phyloP scores from a whole-genome alignment of 2,329 filamentous ascomycete genomes.

The Diaporthe destruens region DNA sequence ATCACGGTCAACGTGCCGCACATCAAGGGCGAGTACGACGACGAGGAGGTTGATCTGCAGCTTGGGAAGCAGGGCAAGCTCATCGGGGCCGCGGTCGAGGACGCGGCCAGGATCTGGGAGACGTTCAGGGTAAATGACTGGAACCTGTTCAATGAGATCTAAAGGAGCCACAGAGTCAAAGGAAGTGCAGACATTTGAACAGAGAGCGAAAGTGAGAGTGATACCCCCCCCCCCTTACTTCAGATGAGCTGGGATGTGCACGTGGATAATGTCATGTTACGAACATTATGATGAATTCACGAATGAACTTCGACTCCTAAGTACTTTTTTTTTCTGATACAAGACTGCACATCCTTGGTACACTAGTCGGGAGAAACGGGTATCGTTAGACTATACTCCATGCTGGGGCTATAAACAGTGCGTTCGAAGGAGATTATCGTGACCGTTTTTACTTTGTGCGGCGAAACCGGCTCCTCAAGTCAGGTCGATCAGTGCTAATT shows the following conservation, averaged over 20 bases:
- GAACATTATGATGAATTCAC: constrained; percentile 39
- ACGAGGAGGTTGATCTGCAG: constrained; percentile 77
- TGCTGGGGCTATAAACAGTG: not conserved
- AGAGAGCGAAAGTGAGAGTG: constrained; percentile 27
- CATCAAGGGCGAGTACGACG: constrained; percentile 78
- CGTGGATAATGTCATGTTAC: constrained; percentile 14
- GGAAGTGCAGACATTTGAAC: not conserved
- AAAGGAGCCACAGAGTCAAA: constrained; percentile 11
- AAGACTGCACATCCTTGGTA: not conserved
- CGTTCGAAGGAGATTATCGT: not conserved
- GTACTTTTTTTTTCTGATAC: not conserved
- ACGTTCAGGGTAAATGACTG: constrained; percentile 85
- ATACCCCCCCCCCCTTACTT: constrained; percentile 40
- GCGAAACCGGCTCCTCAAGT: constrained; percentile 17
- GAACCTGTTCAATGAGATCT: constrained; percentile 73
- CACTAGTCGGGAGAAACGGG: not conserved
- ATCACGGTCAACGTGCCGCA: constrained; percentile 92
- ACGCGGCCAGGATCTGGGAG: constrained; percentile 75
- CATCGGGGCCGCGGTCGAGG: constrained; percentile 77
- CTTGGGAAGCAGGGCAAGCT: constrained; percentile 75
- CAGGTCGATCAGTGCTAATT: constrained; percentile 38
- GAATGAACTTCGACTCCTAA: not conserved
- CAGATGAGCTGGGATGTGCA: constrained; percentile 11
- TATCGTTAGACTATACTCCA: not conserved
- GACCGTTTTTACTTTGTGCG: not conserved